Percentiles rank a stretch among this genome's conserved stretches.
Evolutionary conservation across 2,329 filamentous ascomycete species (phyloP).

Genomic region (Anisogramma anomala): DNA sequence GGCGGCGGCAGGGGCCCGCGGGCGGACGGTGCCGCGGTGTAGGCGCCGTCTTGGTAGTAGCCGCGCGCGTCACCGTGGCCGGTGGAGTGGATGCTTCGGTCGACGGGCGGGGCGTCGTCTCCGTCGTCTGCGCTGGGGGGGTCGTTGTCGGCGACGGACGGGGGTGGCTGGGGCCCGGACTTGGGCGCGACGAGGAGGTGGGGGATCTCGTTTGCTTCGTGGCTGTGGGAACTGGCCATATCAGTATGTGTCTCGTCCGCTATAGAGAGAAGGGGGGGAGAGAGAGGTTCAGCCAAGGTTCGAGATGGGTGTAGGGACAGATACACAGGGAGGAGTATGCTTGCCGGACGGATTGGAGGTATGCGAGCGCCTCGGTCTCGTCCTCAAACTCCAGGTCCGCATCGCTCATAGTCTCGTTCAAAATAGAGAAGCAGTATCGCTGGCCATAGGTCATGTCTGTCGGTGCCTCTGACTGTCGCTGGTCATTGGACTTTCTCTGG

Average conservation of each 20-base stretch:
- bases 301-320: background rate
- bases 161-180: conserved; percentile 38
- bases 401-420: conserved; percentile 38
- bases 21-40: conserved; percentile 45
- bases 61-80: conserved; percentile 45
- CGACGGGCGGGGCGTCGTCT: conserved; percentile 21
- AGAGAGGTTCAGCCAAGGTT: conserved; percentile 12
- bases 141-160: conserved; percentile 23
- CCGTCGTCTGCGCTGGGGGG: conserved; percentile 19
- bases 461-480: conserved; percentile 30
- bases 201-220: conserved; percentile 64
- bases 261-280: background rate
- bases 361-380: conserved; percentile 55
- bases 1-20: conserved; percentile 18
- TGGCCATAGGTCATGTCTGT: conserved; percentile 60
- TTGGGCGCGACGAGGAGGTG: conserved; percentile 56
- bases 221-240: conserved; percentile 46
- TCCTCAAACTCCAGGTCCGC: conserved; percentile 57
- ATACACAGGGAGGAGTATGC: conserved; percentile 18
- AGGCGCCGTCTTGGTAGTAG: conserved; percentile 69
- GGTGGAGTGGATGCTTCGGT: conserved; percentile 36
- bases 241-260: conserved; percentile 28
- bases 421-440: conserved; percentile 57
- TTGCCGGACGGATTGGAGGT: conserved; percentile 61
- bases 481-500: conserved; percentile 24